A percentile compares a stretch with the other conserved stretches of the same genome.
Conservation (phyloP, 2,329 filamentous ascomycete genomes). For the Alternaria ventricosa region DNA sequence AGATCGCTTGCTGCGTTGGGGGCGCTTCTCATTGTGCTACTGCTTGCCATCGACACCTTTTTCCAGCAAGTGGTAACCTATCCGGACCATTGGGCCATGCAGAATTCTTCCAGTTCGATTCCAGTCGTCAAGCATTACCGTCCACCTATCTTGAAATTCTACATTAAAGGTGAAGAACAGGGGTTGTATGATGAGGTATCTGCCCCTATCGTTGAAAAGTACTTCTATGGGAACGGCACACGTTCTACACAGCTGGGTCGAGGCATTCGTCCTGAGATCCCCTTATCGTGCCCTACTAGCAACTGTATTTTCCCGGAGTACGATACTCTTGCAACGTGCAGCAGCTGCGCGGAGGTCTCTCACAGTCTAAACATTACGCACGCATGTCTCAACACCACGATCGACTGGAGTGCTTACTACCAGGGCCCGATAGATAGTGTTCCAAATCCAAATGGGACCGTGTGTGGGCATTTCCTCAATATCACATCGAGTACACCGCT, state of each 20-base stretch:
- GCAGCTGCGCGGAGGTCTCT: too few relatives aligned
- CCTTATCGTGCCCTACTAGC: slow-evolving; percentile 29
- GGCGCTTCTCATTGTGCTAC: slow-evolving; percentile 1
- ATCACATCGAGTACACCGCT: too few relatives aligned
- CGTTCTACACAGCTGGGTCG: too few relatives aligned
- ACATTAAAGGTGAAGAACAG: background rate
- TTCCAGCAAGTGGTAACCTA: slow-evolving; percentile 37
- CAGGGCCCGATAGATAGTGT: too few relatives aligned
- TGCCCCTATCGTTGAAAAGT: background rate
- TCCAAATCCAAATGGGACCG: too few relatives aligned
- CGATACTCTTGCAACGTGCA: slow-evolving; percentile 24
- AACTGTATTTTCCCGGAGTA: slow-evolving; percentile 39
- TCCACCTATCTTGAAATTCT: background rate
- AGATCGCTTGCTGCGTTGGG: slow-evolving; percentile 20
- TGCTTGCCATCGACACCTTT: slow-evolving; percentile 26
- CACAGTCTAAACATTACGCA: too few relatives aligned
- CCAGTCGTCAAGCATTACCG: background rate
- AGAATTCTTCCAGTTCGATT: background rate
- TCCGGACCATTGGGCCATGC: slow-evolving; percentile 22
- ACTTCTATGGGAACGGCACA: too few relatives aligned
- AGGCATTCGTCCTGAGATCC: too few relatives aligned
- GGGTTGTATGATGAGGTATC: background rate
- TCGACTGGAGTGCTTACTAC: too few relatives aligned
- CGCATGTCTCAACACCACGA: too few relatives aligned
- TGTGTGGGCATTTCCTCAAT: too few relatives aligned